phyloP scores from a whole-genome alignment of 805 yeast genomes.

The Schwanniomyces vanrijiae region DNA sequence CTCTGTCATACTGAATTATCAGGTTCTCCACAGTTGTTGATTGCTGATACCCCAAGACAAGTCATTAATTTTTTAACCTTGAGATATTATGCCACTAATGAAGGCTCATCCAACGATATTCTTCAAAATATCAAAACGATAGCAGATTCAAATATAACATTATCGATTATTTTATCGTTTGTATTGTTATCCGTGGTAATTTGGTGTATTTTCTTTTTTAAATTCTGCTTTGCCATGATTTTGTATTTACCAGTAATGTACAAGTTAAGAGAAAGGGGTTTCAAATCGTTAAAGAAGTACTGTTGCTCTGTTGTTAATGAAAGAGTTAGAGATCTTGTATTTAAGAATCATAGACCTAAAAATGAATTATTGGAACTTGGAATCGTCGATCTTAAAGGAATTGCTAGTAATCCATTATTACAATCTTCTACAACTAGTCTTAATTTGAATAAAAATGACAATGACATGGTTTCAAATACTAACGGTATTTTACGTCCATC shows the following conservation, averaged over 20 bases:
- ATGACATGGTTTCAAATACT: background rate
- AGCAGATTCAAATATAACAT: constrained; percentile 59
- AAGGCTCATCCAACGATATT: constrained; percentile 43
- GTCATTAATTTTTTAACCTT: constrained; percentile 77
- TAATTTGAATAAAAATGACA: constrained; percentile 2
- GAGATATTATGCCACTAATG: constrained; percentile 48
- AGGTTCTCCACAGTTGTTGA: constrained; percentile 56
- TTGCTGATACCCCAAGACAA: constrained; percentile 88
- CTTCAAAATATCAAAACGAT: constrained; percentile 50
- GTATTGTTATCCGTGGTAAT: constrained; percentile 75
- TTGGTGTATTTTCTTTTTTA: constrained; percentile 67
- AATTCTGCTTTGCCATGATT: constrained; percentile 54
- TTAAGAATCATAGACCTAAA: constrained; percentile 37
- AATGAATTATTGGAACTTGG: constrained; percentile 31
- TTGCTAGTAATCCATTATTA: constrained; percentile 28
- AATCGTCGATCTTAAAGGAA: constrained; percentile 21
- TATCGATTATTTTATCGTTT: constrained; percentile 71
- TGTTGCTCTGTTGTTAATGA: constrained; percentile 61
- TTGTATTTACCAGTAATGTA: constrained; percentile 52
- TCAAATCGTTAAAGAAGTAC: constrained; percentile 54
- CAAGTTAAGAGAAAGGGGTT: constrained; percentile 36
- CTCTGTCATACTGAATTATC: constrained; percentile 65
- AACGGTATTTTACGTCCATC: constrained; percentile 4
- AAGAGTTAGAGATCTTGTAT: constrained; percentile 53
- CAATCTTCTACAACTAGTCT: constrained; percentile 14